A percentile compares a stretch with the other conserved stretches of the same genome.
Conservation (phyloP, 371 early-diverging fungal species). For the Mucor irregularis region DNA sequence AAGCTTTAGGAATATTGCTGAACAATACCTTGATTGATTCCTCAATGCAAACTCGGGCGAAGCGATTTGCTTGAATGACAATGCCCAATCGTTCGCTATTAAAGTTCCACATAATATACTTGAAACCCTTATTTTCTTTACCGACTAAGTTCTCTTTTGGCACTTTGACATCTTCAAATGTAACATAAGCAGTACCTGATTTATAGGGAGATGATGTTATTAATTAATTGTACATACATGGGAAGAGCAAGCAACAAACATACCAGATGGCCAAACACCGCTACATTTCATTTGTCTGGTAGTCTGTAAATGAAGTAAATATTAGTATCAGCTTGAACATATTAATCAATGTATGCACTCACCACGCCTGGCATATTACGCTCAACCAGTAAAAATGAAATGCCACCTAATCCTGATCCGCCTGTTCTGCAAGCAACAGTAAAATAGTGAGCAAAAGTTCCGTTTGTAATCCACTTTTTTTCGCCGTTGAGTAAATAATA, state of each 20-base stretch:
- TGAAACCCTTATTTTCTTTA: constrained; percentile 85
- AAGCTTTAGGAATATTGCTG: not conserved
- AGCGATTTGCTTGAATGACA: constrained; percentile 77
- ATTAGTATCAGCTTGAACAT: not conserved
- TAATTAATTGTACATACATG: not conserved
- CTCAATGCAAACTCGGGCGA: constrained; percentile 82
- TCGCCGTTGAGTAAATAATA: constrained; percentile 65
- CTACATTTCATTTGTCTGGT: constrained; percentile 81
- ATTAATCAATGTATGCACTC: not conserved
- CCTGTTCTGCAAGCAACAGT: constrained; percentile 72
- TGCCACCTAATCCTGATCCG: constrained; percentile 72
- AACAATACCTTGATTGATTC: constrained; percentile 66
- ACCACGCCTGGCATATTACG: constrained; percentile 73
- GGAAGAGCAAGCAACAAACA: not conserved
- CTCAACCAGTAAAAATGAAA: constrained; percentile 74
- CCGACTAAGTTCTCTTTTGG: constrained; percentile 81
- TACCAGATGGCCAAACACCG: constrained; percentile 81
- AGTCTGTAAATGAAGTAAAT: constrained; percentile 4
- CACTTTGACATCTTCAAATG: constrained; percentile 81
- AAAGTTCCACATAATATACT: constrained; percentile 72
- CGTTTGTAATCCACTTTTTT: constrained; percentile 87
- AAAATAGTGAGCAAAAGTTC: constrained; percentile 75
- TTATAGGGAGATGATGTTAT: not conserved
- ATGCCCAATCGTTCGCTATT: constrained; percentile 80
- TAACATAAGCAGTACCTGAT: constrained; percentile 57